Base-by-base conservation (phyloP, 2,329 filamentous ascomycete species). In the Calonectria montana region DNA sequence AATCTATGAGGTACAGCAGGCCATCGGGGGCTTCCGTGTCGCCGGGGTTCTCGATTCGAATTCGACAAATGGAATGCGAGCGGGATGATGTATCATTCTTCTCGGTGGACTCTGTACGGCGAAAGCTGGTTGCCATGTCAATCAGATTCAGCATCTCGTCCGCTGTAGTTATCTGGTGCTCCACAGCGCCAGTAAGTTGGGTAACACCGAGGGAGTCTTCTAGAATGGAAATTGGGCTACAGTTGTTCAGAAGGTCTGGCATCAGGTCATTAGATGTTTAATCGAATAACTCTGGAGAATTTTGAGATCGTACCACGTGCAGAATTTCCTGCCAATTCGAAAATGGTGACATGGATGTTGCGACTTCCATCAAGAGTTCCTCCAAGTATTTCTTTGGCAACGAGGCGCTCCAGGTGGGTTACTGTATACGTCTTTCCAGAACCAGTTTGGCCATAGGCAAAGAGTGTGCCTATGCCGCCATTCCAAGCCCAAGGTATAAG, bases 51-150 rank as follows among this genome's bases (percentile, higher is more conserved):
- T 81, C 78, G 69, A 87, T 82, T 7, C 86, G 81, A 18, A 88
- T 83, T 31, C 87, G 87, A 69, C 86, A 88, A 41, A 88, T 84
- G 27, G 82, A 84, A 71, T 88, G 87, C 2, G 87, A 87, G 37
- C 87, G 85, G 2, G 86, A 88, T 0, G 87, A 88, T 4, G 80
- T 78, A 66, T 86, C 84, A 71, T 88, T 88, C 76, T 86, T 87
- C 8, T 82, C 69, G 0, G 86, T 88, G 2, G 84, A 74, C 8
- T 83, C 85, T 0, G 85, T 87, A 2, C 78, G 78, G 27, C 87
- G 81, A 69, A 87, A 85, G 5, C 80, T 76, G 3, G 83, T 78
- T 0, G 84, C 85, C 3, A 75, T 77, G 13, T 85, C 81, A 53
- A 87, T 82, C 29, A 81, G 76, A 2, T 68, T 73, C 8, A 82